These are phyloP conservation scores for Penicillium riverlandense DNA, from an alignment of 495 filamentous ascomycete species.

Conservation along the genomic window DNA sequence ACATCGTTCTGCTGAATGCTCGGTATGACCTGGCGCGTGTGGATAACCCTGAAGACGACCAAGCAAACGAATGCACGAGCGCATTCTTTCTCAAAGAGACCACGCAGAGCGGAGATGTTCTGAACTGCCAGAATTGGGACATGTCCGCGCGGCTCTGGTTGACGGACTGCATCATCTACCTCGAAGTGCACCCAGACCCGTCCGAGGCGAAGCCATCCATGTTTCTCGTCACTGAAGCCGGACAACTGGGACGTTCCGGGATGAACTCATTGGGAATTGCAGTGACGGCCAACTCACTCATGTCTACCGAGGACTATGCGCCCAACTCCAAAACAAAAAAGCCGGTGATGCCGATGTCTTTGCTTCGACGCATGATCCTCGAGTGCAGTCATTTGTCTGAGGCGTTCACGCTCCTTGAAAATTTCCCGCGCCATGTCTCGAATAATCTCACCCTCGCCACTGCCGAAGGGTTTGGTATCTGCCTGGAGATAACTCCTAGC, in stretches of 20 bases:
- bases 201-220: conserved; percentile 10
- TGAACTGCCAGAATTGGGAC: conserved; percentile 23
- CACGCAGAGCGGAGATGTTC: conserved; percentile 7
- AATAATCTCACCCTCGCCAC: conserved; percentile 15
- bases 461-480: conserved; percentile 17
- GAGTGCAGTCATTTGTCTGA: conserved; percentile 6
- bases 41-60: not conserved
- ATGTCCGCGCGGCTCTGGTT: conserved; percentile 6
- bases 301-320: conserved; percentile 13
- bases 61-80: not conserved
- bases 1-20: conserved; percentile 21
- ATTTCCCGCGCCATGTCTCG: conserved; percentile 18
- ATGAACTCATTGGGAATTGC: conserved; percentile 17
- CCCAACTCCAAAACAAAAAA: not conserved
- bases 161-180: conserved; percentile 11
- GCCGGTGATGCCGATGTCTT: conserved; percentile 3
- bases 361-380: conserved; percentile 14
- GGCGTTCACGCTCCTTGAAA: conserved; percentile 1
- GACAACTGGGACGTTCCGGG: conserved; percentile 17
- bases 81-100: conserved; percentile 1
- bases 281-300: conserved; percentile 14
- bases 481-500: conserved; percentile 7
- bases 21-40: conserved; percentile 16
- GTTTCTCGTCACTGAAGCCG: conserved; percentile 21
- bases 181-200: conserved; percentile 15